Conservation (phyloP, 768 basidiomycete genomes). For the Phylloporus scabripes region DNA sequence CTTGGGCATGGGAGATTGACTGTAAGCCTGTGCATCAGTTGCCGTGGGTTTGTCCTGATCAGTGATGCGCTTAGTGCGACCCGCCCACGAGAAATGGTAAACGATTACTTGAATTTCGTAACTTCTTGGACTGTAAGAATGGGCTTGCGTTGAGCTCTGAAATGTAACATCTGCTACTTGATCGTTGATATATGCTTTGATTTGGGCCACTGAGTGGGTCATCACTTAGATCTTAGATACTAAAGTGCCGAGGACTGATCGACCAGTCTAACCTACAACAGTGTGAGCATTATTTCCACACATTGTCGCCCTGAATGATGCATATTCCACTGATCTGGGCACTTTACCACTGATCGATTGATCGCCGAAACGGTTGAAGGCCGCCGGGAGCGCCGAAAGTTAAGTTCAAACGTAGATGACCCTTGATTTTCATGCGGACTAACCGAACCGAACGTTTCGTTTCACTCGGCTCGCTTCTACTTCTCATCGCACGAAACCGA, state of each 20-base stretch:
- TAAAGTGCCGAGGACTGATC: neutral
- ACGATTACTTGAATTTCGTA: neutral
- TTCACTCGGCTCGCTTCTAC: neutral
- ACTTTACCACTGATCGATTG: too few species aligned
- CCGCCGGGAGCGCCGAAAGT: neutral
- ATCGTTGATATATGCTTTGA: neutral
- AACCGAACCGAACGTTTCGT: neutral
- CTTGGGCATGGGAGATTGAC: constrained; percentile 79
- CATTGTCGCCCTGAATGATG: neutral
- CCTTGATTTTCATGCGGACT: neutral
- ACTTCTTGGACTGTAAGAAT: neutral
- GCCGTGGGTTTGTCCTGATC: neutral
- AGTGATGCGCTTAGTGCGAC: constrained; percentile 34
- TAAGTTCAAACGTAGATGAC: neutral
- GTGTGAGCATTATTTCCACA: neutral
- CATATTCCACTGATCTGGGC: neutral
- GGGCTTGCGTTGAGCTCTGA: neutral
- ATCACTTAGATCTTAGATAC: neutral
- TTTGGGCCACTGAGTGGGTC: neutral
- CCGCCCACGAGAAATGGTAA: constrained; percentile 53
- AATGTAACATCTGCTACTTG: neutral
- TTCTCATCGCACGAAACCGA: neutral
- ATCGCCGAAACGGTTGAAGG: too few species aligned
- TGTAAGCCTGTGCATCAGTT: constrained; percentile 38
- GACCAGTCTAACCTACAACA: neutral